Conservation (phyloP, 805 yeast genomes). For the Barnettozyma pratensis region DNA sequence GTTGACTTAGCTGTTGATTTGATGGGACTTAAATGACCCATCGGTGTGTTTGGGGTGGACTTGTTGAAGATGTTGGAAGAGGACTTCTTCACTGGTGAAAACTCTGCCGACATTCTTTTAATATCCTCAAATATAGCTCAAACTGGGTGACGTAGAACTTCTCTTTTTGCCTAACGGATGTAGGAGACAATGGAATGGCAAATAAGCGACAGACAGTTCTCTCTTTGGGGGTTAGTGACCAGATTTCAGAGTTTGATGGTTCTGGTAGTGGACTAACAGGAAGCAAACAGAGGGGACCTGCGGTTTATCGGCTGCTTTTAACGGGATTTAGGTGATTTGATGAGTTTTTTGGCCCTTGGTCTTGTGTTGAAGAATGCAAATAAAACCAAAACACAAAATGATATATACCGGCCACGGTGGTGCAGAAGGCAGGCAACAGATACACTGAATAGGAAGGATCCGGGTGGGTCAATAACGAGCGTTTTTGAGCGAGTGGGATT, state of each 20-base stretch:
- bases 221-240: too few species aligned
- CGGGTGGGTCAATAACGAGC: too few species aligned
- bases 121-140: too few species aligned
- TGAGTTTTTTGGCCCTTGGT: neutral
- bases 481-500: too few species aligned
- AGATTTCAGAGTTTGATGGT: too few species aligned
- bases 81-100: neutral
- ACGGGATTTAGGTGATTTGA: neutral
- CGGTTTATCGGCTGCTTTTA: neutral
- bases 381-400: neutral
- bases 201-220: neutral
- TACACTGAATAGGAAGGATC: too few species aligned
- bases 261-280: too few species aligned
- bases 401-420: too few species aligned
- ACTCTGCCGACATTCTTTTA: neutral
- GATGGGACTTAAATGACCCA: slow-evolving; percentile 1
- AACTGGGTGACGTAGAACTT: too few species aligned
- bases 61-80: neutral
- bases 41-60: neutral
- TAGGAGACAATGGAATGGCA: neutral
- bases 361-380: neutral
- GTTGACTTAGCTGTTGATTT: neutral
- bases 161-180: too few species aligned
- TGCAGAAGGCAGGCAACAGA: too few species aligned
- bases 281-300: neutral